Conservation (phyloP, 1,139 yeast species). For the Kodamaea sp. region DNA sequence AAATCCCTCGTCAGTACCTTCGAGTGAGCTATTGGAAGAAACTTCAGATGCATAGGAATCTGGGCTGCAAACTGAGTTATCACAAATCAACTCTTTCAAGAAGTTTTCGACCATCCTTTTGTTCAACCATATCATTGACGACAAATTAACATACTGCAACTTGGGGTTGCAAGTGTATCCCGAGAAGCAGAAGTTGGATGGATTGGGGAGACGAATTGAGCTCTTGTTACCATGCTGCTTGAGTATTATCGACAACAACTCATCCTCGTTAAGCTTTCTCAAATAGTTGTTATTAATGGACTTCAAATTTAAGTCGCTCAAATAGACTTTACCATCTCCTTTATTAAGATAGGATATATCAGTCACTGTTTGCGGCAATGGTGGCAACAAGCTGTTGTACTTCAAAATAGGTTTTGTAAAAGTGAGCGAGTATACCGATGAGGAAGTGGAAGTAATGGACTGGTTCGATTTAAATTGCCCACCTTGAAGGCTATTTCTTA, state of each 20-base stretch:
- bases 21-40: conserved; percentile 2
- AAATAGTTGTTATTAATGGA: conserved; percentile 38
- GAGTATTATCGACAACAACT: conserved; percentile 35
- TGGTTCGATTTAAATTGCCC: conserved; percentile 8
- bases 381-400: conserved; percentile 42
- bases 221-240: conserved; percentile 16
- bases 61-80: background rate
- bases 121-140: conserved; percentile 56
- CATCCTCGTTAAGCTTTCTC: conserved; percentile 36
- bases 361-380: conserved; percentile 29
- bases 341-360: conserved; percentile 30
- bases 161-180: conserved; percentile 1
- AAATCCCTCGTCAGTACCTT: conserved; percentile 8
- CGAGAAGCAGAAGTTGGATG: conserved; percentile 1
- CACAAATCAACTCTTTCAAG: conserved; percentile 17
- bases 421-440: conserved; percentile 32
- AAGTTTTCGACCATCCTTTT: conserved; percentile 39
- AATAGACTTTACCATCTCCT: conserved; percentile 43
- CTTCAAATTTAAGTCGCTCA: conserved; percentile 45
- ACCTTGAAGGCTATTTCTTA: conserved; percentile 6
- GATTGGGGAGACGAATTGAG: background rate
- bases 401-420: conserved; percentile 32
- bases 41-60: conserved; percentile 12
- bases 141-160: conserved; percentile 38
- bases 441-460: conserved; percentile 26